Percentiles rank a stretch among this genome's conserved stretches.
Conservation (phyloP, 2,329 filamentous ascomycete species). For the Corynespora cassiicola region DNA sequence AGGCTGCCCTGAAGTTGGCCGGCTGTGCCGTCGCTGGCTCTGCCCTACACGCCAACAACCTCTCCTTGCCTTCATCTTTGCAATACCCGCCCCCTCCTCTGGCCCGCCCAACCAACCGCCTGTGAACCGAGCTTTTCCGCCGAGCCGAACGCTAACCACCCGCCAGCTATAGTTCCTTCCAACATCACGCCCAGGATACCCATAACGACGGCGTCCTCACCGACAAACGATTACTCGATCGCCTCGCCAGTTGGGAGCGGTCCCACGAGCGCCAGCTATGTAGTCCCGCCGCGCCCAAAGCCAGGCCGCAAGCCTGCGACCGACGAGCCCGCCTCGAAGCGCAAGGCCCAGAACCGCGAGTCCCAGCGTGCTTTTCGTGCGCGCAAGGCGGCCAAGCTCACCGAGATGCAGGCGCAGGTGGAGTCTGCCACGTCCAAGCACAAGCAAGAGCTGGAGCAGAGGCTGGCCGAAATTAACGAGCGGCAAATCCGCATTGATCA, state of each 20-base stretch:
- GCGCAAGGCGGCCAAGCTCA: slow-evolving; percentile 82
- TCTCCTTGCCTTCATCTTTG: background rate
- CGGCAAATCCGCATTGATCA: slow-evolving; percentile 5
- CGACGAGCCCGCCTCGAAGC: slow-evolving; percentile 89
- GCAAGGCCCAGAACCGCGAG: slow-evolving; percentile 92
- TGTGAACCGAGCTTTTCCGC: background rate
- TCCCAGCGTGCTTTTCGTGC: slow-evolving; percentile 92
- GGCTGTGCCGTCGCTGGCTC: background rate
- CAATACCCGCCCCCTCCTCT: background rate
- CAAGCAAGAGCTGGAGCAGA: slow-evolving; percentile 18
- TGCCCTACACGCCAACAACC: background rate
- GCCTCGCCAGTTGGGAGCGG: slow-evolving; percentile 42
- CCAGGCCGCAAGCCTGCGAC: slow-evolving; percentile 93
- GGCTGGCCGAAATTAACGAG: slow-evolving; percentile 18
- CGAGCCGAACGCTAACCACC: slow-evolving; percentile 3
- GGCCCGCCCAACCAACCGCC: background rate
- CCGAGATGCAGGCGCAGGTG: slow-evolving; percentile 60
- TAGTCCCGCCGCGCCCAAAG: slow-evolving; percentile 54
- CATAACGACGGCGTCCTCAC: slow-evolving; percentile 33
- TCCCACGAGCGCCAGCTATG: slow-evolving; percentile 46
- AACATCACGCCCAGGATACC: slow-evolving; percentile 13
- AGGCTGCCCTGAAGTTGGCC: background rate
- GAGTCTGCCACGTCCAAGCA: slow-evolving; percentile 37
- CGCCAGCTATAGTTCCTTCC: slow-evolving; percentile 15
- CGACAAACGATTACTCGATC: slow-evolving; percentile 18